Conservation (phyloP, 495 filamentous ascomycete species). For the Lophiotrema nucula region DNA sequence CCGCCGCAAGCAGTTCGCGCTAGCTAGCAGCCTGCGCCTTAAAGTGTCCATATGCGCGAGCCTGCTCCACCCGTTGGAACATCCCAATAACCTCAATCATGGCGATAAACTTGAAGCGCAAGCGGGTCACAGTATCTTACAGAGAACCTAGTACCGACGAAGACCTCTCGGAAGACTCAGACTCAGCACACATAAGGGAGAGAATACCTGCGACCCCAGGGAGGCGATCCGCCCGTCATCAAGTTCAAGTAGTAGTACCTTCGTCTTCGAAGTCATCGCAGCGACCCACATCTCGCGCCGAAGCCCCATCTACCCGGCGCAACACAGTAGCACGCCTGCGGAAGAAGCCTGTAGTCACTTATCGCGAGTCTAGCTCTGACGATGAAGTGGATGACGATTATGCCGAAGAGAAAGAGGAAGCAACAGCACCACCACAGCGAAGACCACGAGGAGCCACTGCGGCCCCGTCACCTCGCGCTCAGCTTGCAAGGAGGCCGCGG, state of each 20-base stretch:
- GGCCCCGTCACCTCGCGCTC: no score
- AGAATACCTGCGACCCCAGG: not conserved
- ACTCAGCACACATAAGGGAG: not conserved
- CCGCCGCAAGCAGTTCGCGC: no score
- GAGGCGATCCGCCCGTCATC: conserved; percentile 18
- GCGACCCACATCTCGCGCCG: not conserved
- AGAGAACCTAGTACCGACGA: conserved; percentile 27
- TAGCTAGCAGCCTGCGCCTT: no score
- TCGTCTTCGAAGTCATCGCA: not conserved
- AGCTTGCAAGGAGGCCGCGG: conserved; percentile 1
- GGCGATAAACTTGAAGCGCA: conserved; percentile 26
- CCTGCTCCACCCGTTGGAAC: no score
- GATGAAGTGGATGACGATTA: conserved; percentile 10
- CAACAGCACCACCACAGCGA: no score
- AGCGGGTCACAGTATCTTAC: conserved; percentile 29
- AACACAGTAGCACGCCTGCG: not conserved
- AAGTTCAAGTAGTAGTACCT: not conserved
- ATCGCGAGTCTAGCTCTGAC: conserved; percentile 22
- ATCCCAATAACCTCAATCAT: conserved; percentile 19
- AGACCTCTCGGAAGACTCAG: conserved; percentile 14
- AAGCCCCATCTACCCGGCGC: not conserved
- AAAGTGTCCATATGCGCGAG: no score
- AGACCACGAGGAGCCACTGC: no score
- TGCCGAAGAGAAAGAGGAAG: no score
- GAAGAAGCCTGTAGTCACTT: conserved; percentile 10